Base-by-base conservation (phyloP, 768 basidiomycete species). In the Rickenella mellea region DNA sequence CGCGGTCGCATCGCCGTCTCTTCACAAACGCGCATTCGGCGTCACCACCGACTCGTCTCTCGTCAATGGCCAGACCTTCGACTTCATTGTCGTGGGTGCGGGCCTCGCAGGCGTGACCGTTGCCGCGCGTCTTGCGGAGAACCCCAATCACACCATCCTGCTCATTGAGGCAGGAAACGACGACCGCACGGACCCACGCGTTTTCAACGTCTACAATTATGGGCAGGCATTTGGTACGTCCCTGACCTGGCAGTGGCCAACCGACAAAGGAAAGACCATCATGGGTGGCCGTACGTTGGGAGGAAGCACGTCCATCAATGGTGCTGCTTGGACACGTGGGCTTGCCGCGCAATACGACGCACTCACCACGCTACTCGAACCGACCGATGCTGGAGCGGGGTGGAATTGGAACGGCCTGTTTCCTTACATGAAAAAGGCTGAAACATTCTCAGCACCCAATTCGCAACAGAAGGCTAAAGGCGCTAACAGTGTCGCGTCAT, bases 141-240 rank as follows among this genome's bases (percentile, higher is more conserved):
- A 74, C 41, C 48, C 66, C 4, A 46, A 53, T 0, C 54, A 66
- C 30, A 63, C 65, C 8, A 65, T 78, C 0, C 61, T 75, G 4
- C 54, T 75, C 43, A 61, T 78, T 33, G 76, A 78, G 53, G 74
- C 68, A 2, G 75, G 76, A 1, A 61, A 55, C 6, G 73, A 74
- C 47, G 56, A 72, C 47, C 61, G 71, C 19, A 56, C 57, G 5
- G 65, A 73, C 47, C 56, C 66, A 1, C 53, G 60, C 10, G 64
- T 75, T 1, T 71, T 66, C 42, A 69, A 74, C 42, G 61, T 73
- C 15, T 68, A 72, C 45, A 49, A 57, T 24, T 75, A 69, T 48
- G 56, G 63, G 6, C 51, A 59, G 22, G 68, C 68, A 14, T 67
- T 71, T 46, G 61, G 59, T 4, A 59, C 63, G 14, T 57, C 63